Evolutionary conservation across 768 basidiomycete species (phyloP), one percentile per base, ranked within the genome.

Genomic region (Boletus subparvulus): DNA sequence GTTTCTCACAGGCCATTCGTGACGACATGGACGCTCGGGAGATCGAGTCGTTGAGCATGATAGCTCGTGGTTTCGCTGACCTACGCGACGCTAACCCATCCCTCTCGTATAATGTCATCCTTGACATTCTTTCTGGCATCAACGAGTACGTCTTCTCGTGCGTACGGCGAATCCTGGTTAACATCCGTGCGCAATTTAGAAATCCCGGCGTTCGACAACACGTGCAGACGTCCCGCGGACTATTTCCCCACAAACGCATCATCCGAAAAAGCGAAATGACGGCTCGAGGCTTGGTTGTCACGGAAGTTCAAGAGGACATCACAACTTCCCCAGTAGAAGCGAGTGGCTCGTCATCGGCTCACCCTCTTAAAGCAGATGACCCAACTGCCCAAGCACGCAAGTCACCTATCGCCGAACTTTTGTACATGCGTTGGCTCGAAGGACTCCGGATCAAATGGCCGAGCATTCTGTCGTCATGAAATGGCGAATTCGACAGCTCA

Each of bases 351-450:
- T 60, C 69, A 16, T 60, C 77, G 6, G 67, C 64, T 50, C 59
- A 68, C 61, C 51, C 60, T 58, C 45, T 59, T 26, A 76, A 75
- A 64, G 62, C 61, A 42, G 75, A 76, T 24, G 80, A 84, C 32
- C 66, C 78, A 33, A 63, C 58, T 45, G 63, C 66, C 26, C 78
- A 80, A 13, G 70, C 77, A 52, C 81, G 84, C 60, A 89, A 87
- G 70, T 94, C 92, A 53, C 94, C 95, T 7, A 94, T 98, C 30
- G 91, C 94, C 21, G 96, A 98, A 70, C 80, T 98, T 61, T 77
- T 98, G n/a, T 98, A 98, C 71, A 87, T 95, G 82, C 85, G 96
- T 47, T 98, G 96, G 95, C 77, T 98, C 26, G 92, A 97, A 67
- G 94, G 94, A 4, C 74, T 97, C 51, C 88, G 85, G 73, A 77